These are phyloP conservation scores for Rhodomyrtus psidioides DNA, from an alignment of 441 rosid genomes.

Conservation along the genomic window DNA sequence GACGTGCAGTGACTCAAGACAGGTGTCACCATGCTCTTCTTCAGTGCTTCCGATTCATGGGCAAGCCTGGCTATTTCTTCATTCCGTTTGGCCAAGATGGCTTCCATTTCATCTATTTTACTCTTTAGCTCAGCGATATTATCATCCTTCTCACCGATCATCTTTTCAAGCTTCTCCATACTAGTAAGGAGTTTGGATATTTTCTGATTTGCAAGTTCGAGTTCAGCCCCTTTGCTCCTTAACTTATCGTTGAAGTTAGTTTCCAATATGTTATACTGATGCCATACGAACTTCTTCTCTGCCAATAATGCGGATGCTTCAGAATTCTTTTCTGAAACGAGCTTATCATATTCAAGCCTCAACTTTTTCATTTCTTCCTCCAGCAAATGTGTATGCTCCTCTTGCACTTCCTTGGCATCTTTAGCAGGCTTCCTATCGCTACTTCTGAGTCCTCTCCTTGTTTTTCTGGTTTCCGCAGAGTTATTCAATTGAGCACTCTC, in stretches of 20 bases:
- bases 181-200: constrained; percentile 34
- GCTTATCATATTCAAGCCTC: constrained; percentile 35
- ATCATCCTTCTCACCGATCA: constrained; percentile 54
- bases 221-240: constrained; percentile 46
- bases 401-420: neutral
- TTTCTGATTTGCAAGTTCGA: constrained; percentile 36
- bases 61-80: constrained; percentile 38
- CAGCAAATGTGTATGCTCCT: neutral
- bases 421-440: constrained; percentile 4
- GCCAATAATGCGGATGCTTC: constrained; percentile 45
- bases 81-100: constrained; percentile 23
- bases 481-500: constrained; percentile 8
- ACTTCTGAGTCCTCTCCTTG: constrained; percentile 8
- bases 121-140: constrained; percentile 31
- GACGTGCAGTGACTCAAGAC: constrained; percentile 27
- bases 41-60: constrained; percentile 33
- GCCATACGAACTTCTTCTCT: constrained; percentile 69
- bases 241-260: constrained; percentile 38
- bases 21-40: constrained; percentile 38
- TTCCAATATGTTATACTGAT: constrained; percentile 53
- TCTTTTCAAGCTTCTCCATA: constrained; percentile 47
- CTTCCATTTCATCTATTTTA: constrained; percentile 44
- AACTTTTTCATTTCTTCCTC: constrained; percentile 36
- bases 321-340: constrained; percentile 39
- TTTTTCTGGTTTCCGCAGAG: constrained; percentile 2